Percentiles rank a stretch among this genome's conserved stretches.
phyloP scores from a whole-genome alignment of 2,329 filamentous ascomycete genomes.

The Phialophora tarda region DNA sequence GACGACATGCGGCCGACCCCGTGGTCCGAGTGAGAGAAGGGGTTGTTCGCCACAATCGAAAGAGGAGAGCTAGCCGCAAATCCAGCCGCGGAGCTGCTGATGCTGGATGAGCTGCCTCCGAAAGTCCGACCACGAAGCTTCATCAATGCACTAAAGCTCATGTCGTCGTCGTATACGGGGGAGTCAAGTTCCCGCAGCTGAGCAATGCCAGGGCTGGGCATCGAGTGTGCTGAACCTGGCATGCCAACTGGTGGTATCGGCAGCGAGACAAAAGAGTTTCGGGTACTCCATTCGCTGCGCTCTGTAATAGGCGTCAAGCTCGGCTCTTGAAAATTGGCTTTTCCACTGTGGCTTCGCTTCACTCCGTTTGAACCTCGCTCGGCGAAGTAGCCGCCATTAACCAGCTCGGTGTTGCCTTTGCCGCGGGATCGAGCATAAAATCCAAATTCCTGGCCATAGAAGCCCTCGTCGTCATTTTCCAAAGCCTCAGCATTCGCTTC shows the following conservation, averaged over 20 bases:
- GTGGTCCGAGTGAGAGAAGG: conserved; percentile 36
- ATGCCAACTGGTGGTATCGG: conserved; percentile 55
- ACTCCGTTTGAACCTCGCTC: conserved; percentile 69
- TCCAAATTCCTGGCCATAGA: conserved; percentile 95
- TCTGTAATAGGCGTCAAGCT: conserved; percentile 97
- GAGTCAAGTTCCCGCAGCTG: conserved; percentile 68
- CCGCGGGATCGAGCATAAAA: conserved; percentile 75
- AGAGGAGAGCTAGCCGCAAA: conserved; percentile 47
- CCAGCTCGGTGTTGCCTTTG: conserved; percentile 62
- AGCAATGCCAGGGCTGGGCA: conserved; percentile 75
- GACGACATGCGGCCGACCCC: conserved; percentile 24
- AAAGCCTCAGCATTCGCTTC: conserved; percentile 93
- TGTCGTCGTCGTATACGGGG: conserved; percentile 64
- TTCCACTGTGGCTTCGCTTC: conserved; percentile 72
- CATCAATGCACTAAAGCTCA: conserved; percentile 74
- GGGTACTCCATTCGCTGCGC: conserved; percentile 91
- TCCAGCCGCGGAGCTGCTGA: conserved; percentile 58
- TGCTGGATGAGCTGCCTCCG: conserved; percentile 78
- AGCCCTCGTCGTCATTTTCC: conserved; percentile 88
- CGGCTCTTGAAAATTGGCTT: conserved; percentile 77
- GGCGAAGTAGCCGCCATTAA: conserved; percentile 88
- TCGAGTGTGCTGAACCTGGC: conserved; percentile 54
- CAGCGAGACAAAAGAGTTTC: conserved; percentile 85
- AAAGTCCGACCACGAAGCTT: conserved; percentile 76
- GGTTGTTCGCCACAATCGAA: conserved; percentile 41